These are phyloP conservation scores for Bipolaris victoriae DNA, from an alignment of 2,329 filamentous ascomycete genomes.

Conservation along the genomic window DNA sequence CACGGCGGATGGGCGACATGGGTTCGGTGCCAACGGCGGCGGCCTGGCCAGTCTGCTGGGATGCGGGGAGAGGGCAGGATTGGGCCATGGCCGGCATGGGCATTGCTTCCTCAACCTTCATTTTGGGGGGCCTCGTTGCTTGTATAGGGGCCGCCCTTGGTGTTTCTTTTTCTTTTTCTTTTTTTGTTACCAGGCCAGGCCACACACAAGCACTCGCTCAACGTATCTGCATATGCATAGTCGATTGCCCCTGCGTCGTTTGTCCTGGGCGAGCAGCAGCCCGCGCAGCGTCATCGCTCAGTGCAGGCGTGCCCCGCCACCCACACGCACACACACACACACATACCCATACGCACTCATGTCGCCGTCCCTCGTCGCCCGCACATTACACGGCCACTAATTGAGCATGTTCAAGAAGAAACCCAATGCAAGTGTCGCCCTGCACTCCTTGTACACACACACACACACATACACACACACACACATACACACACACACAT, in stretches of 20 bases:
- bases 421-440: slow-evolving; percentile 54
- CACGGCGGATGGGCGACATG: slow-evolving; percentile 15
- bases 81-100: neutral
- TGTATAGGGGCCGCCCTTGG: neutral
- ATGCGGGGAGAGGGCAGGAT: slow-evolving; percentile 13
- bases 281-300: too few species aligned
- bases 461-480: too few species aligned
- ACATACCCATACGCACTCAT: too few species aligned
- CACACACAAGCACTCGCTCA: neutral
- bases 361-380: neutral
- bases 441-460: too few species aligned
- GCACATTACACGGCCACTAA: slow-evolving; percentile 9
- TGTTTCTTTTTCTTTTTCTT: neutral
- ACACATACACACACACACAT: too few species aligned
- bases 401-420: slow-evolving; percentile 68
- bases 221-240: neutral
- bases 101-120: neutral
- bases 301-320: too few species aligned
- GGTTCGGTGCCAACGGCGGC: slow-evolving; percentile 4
- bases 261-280: too few species aligned
- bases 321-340: too few species aligned
- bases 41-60: slow-evolving; percentile 20
- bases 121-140: neutral
- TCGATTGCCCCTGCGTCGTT: neutral
- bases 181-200: neutral